Percentiles rank a stretch among this genome's conserved stretches.
Evolutionary conservation across 2,329 filamentous ascomycete genomes (phyloP).

Genomic region (Microcera coccophila): DNA sequence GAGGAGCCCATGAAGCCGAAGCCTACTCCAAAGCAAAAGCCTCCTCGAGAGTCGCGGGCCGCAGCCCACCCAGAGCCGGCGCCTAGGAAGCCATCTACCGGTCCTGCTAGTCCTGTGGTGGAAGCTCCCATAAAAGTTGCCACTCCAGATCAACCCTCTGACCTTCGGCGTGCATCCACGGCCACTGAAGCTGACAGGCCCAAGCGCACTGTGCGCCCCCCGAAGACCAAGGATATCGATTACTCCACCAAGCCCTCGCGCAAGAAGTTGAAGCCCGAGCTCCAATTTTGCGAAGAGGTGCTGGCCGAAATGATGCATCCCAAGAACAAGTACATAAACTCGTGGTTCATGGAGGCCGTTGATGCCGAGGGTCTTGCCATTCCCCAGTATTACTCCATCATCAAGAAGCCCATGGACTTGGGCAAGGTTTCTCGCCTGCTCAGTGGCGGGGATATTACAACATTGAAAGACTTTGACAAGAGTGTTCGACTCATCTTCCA

Average conservation of each 20-base stretch:
- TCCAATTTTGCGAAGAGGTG: slow-evolving; percentile 84
- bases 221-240: slow-evolving; percentile 85
- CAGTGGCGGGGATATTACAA: slow-evolving; percentile 72
- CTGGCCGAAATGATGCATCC: slow-evolving; percentile 72
- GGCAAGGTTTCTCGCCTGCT: slow-evolving; percentile 76
- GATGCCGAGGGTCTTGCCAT: slow-evolving; percentile 93
- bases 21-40: slow-evolving; percentile 40
- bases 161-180: slow-evolving; percentile 70
- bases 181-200: slow-evolving; percentile 73
- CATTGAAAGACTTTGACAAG: slow-evolving; percentile 77
- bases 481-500: slow-evolving; percentile 79
- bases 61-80: slow-evolving; percentile 22
- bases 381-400: slow-evolving; percentile 84
- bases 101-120: slow-evolving; percentile 29
- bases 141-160: slow-evolving; percentile 8
- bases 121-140: slow-evolving; percentile 19
- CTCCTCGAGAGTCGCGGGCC: slow-evolving; percentile 34
- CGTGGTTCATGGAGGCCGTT: slow-evolving; percentile 77
- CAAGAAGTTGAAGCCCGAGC: slow-evolving; percentile 83
- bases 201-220: slow-evolving; percentile 89
- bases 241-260: slow-evolving; percentile 73
- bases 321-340: slow-evolving; percentile 65
- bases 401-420: slow-evolving; percentile 97
- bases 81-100: slow-evolving; percentile 29
- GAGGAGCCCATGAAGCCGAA: slow-evolving; percentile 58